Base-by-base conservation (phyloP, 768 basidiomycete species). In the Solioccasus polychromus region DNA sequence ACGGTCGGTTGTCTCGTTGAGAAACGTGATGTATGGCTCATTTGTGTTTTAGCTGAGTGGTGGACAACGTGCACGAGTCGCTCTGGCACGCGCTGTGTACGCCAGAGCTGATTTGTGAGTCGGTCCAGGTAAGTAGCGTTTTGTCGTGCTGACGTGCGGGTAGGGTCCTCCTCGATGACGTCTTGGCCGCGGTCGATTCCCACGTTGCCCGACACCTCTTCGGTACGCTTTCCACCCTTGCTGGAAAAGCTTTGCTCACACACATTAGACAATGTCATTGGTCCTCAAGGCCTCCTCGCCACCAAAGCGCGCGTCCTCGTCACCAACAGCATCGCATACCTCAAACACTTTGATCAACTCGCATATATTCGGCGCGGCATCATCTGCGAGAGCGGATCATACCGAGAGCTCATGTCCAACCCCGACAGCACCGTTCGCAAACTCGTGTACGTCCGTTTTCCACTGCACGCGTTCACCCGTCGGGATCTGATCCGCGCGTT, bases 161-260 rank as follows among this genome's bases (percentile, higher is more conserved):
- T 47, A 86, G 84, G 25, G 71, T 87, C 38, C 75, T 97, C 2
- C 73, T 97, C 5, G 95, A 97, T 54, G 94, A 98, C 51, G 92
- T 92, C 32, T 75, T 97, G 26, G 85, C 89, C 22, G 86, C 86
- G 14, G 83, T 90, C 5, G 88, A 90, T 55, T 80, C 85, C n/a
- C 89, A 92, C 63, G 90, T 92, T 29, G 88, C 88, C 12, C 80
- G 86, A 4, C 91, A 93, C 61, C 73, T 93, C 12, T 92, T 92
- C 52, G 85, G 88, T 86, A 54, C 8, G 48, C 7, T 8, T 28
- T 51, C 5, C 7, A 7, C 28, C 12, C 28, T 28, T 28, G 28
- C 28, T 28, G 28, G 12, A 7, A 7, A 28, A 7, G 8, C 8
- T 26, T 26, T 26, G 26, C 11, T 26, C 26, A 26, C 11, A 30